Evolutionary conservation across 2,329 filamentous ascomycete species (phyloP).

Genomic region (Phialemoniopsis sp.): DNA sequence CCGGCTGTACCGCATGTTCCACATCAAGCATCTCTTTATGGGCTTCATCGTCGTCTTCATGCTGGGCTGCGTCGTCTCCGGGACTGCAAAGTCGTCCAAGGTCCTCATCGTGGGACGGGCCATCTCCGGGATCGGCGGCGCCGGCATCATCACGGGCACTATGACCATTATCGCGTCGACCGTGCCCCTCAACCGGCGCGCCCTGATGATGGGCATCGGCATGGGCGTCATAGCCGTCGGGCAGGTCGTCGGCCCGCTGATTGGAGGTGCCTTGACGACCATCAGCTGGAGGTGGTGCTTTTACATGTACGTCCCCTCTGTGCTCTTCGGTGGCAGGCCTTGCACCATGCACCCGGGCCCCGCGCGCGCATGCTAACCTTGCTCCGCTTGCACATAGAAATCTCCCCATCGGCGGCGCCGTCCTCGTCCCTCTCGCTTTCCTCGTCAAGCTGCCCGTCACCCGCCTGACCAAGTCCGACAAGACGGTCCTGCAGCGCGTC

Average conservation of each 20-base stretch:
- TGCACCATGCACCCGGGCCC: too few relatives aligned
- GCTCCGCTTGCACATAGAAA: conserved; percentile 33
- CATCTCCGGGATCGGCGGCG: conserved; percentile 45
- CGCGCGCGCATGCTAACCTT: too few relatives aligned
- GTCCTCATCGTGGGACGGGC: conserved; percentile 49
- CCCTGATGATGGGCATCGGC: conserved; percentile 49
- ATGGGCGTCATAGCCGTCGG: conserved; percentile 53
- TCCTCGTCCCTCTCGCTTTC: conserved; percentile 23
- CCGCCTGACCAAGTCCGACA: conserved; percentile 14
- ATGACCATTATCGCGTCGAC: conserved; percentile 42
- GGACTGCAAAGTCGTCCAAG: conserved; percentile 37
- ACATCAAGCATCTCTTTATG: conserved; percentile 42
- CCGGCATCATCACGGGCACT: conserved; percentile 45
- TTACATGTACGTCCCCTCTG: conserved; percentile 28
- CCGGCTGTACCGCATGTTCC: conserved; percentile 44
- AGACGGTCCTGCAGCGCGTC: conserved; percentile 16
- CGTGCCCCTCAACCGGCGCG: conserved; percentile 50
- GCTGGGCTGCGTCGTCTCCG: conserved; percentile 29
- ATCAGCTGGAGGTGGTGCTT: conserved; percentile 51
- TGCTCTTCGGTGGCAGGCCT: too few relatives aligned
- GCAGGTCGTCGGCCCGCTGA: conserved; percentile 41
- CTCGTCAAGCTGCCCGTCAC: conserved; percentile 17
- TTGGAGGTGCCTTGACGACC: conserved; percentile 46
- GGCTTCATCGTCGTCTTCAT: conserved; percentile 23
- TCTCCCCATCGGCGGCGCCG: conserved; percentile 33